Evolutionary conservation across 768 basidiomycete genomes (phyloP), one percentile per base, ranked within the genome.

Genomic region (Hysterangium stoloniferum): DNA sequence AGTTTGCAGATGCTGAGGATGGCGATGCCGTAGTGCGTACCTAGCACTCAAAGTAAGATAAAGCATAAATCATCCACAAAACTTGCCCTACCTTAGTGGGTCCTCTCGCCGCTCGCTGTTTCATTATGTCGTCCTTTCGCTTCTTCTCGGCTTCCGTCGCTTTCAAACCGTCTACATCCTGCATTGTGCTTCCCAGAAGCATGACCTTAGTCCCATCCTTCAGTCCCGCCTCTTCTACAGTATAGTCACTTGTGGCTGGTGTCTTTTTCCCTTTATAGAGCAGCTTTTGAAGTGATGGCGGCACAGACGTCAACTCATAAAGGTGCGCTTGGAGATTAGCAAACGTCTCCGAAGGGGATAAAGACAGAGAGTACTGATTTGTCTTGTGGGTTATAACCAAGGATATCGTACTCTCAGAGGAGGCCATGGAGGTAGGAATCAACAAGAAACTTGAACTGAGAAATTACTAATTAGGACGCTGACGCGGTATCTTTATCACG

Each of bases 251-350:
- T 4, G 56, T 66, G 22, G 57, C 59, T 34, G 59, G 55, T 15
- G 63, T 41, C 46, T 67, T 75, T 70, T 83, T 87, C 29, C 86
- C 84, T 60, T 79, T 85, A 67, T 75, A 83, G 7, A 88, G 62
- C 35, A 88, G 68, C 58, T 89, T 90, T 68, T 89, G 86, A 34
- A 80, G 66, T 3, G 71, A 61, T 3, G 78, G 72, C 0, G 84
- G 83, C 9, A 88, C 80, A 22, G 72, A 70, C 1, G 84, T 88
- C 25, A 86, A 71, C 55, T 79, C 73, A 59, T 82, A 77, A 4
- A 88, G 60, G 27, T 61, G 71, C 1, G 66, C 57, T 47, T 80
- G 73, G 2, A 90, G 67, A 8, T 58, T 60, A 1, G 67, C 62
- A n/a, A 89, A 58, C 2, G 83, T 74, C 42, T 67, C 68, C 35